A percentile compares a stretch with the other conserved stretches of the same genome.
Evolutionary conservation across 176 grass and related monocot genomes (phyloP).

Genomic region (Oryza coarctata): DNA sequence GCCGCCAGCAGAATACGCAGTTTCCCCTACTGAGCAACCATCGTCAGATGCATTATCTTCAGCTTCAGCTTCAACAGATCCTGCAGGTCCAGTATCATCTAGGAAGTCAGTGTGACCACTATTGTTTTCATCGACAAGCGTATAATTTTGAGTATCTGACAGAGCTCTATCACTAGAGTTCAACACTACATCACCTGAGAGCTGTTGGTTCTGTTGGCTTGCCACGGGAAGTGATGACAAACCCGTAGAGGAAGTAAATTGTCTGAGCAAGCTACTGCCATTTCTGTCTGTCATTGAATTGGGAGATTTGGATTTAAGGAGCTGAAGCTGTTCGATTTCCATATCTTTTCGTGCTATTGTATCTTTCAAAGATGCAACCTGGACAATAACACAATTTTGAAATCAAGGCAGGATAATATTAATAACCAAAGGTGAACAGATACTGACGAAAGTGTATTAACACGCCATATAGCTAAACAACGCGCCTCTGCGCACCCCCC

Average conservation of each 20-base stretch:
- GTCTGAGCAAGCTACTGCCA: constrained; percentile 36
- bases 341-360: constrained; percentile 78
- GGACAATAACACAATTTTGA: constrained; percentile 25
- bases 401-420: constrained; percentile 20
- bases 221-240: constrained; percentile 29
- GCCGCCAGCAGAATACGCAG: constrained; percentile 56
- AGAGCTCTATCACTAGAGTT: constrained; percentile 16
- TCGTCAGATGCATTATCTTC: constrained; percentile 82
- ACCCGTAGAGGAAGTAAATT: constrained; percentile 49
- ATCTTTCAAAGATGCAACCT: constrained; percentile 95
- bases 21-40: constrained; percentile 63
- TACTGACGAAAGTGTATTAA: background rate
- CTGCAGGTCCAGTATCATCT: constrained; percentile 31
- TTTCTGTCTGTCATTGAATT: constrained; percentile 44
- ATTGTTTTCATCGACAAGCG: constrained; percentile 31
- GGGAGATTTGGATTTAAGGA: constrained; percentile 53
- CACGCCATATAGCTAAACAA: no score
- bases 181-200: constrained; percentile 29
- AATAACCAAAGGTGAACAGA: background rate
- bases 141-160: constrained; percentile 34
- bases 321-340: constrained; percentile 81
- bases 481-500: no score
- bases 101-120: constrained; percentile 6
- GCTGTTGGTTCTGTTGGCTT: constrained; percentile 42
- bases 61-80: constrained; percentile 47